Percentiles rank a stretch among this genome's conserved stretches.
These are phyloP conservation scores for Aspergillus biplanus DNA, from an alignment of 495 filamentous ascomycete genomes.

Conservation along the genomic window DNA sequence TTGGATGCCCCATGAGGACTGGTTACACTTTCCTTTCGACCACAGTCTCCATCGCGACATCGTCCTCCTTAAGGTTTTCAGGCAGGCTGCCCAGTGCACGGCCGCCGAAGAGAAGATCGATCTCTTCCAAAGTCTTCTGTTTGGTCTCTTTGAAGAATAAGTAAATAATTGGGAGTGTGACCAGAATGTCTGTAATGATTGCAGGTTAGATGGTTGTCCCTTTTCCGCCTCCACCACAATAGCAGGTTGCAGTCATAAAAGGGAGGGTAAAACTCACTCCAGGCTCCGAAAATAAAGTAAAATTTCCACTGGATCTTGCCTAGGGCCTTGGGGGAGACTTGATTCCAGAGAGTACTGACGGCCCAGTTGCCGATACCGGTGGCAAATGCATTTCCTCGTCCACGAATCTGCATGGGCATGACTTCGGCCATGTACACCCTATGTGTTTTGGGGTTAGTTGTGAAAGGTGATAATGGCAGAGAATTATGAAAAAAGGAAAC, in stretches of 20 bases:
- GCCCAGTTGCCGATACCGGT: slow-evolving; percentile 55
- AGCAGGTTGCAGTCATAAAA: background rate
- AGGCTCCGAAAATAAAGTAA: slow-evolving; percentile 51
- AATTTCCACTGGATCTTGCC: slow-evolving; percentile 48
- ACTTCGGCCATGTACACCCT: slow-evolving; percentile 54
- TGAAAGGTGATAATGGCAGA: background rate
- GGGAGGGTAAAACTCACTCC: slow-evolving; percentile 31
- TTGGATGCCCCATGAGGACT: background rate
- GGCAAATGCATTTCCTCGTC: slow-evolving; percentile 50
- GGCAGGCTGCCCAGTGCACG: slow-evolving; percentile 48
- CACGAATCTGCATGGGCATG: slow-evolving; percentile 56
- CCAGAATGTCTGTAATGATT: slow-evolving; percentile 30
- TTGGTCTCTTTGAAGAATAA: slow-evolving; percentile 62
- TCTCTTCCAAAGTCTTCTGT: slow-evolving; percentile 58
- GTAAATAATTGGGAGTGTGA: slow-evolving; percentile 47
- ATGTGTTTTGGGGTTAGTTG: background rate
- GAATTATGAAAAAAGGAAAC: background rate
- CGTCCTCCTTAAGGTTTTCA: slow-evolving; percentile 34
- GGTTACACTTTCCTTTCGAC: slow-evolving; percentile 23
- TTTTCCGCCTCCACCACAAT: background rate
- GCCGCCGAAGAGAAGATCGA: slow-evolving; percentile 58
- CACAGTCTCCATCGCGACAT: slow-evolving; percentile 19
- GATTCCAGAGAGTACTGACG: slow-evolving; percentile 53
- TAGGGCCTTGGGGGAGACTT: slow-evolving; percentile 53
- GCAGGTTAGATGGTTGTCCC: background rate